Evolutionary conservation across 176 grass and related monocot species (phyloP).

Genomic region (Sorghum bicolor): Sorghum_bicolor_NCBIv3 NC_012874.2:8728001-8728500

Average conservation of each 20-base stretch:
- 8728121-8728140: not conserved
- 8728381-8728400: not conserved
- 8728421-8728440: slow-evolving; percentile 9
- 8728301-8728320: not conserved
- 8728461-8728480: slow-evolving; percentile 11
- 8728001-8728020: not conserved
- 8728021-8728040: not conserved
- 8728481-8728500: not conserved
- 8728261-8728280: not conserved
- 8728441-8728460: not conserved
- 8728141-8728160: not conserved
- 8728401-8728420: not conserved
- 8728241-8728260: slow-evolving; percentile 21
- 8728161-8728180: not conserved
- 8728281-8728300: not conserved
- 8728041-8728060: not conserved
- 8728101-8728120: slow-evolving; percentile 16
- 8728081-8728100: not conserved
- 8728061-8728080: not conserved
- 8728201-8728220: not conserved
- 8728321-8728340: not conserved
- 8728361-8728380: slow-evolving; percentile 27
- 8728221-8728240: slow-evolving; percentile 24
- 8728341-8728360: slow-evolving; percentile 3
- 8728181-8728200: not conserved